Percentiles rank a stretch among this genome's conserved stretches.
Conservation (phyloP, 176 grass and related monocot genomes). For the Oryza rufipogon region DNA sequence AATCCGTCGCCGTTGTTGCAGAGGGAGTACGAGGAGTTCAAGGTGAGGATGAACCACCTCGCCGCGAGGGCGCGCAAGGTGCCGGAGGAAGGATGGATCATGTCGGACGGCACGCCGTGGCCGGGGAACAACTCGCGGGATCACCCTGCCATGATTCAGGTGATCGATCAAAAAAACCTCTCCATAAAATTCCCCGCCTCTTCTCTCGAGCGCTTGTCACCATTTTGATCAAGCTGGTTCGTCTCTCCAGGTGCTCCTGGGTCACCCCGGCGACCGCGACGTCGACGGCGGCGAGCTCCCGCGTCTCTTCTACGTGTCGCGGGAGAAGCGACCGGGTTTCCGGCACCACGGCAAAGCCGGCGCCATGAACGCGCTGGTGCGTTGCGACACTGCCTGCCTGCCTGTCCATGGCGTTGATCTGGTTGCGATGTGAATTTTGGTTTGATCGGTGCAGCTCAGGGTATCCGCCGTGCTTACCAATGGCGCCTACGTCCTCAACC, state of each 20-base stretch:
- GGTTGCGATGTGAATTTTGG: background rate
- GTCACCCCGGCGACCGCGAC: slow-evolving; percentile 43
- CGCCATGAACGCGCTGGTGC: slow-evolving; percentile 72
- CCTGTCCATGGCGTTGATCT: background rate
- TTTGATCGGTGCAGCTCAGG: slow-evolving; percentile 42
- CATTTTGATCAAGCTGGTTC: no score
- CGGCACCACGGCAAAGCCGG: slow-evolving; percentile 65
- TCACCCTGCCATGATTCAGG: slow-evolving; percentile 79
- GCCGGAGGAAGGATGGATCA: slow-evolving; percentile 73
- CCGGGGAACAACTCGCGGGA: slow-evolving; percentile 69
- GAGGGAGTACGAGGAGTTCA: slow-evolving; percentile 75
- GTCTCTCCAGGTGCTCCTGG: slow-evolving; percentile 48
- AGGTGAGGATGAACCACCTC: slow-evolving; percentile 63
- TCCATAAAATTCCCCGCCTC: no score
- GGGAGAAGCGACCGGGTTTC: slow-evolving; percentile 67
- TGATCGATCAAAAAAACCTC: background rate
- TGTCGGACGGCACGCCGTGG: slow-evolving; percentile 77
- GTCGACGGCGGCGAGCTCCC: slow-evolving; percentile 50
- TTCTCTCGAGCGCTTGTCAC: no score
- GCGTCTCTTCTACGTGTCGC: slow-evolving; percentile 67
- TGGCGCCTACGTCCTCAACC: slow-evolving; percentile 60
- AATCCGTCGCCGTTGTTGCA: slow-evolving; percentile 2
- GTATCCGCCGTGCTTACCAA: slow-evolving; percentile 65
- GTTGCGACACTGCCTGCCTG: background rate
- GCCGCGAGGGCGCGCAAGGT: slow-evolving; percentile 58